Evolutionary conservation across 768 basidiomycete genomes (phyloP).

Genomic region (Xanthoconium stramineum): DNA sequence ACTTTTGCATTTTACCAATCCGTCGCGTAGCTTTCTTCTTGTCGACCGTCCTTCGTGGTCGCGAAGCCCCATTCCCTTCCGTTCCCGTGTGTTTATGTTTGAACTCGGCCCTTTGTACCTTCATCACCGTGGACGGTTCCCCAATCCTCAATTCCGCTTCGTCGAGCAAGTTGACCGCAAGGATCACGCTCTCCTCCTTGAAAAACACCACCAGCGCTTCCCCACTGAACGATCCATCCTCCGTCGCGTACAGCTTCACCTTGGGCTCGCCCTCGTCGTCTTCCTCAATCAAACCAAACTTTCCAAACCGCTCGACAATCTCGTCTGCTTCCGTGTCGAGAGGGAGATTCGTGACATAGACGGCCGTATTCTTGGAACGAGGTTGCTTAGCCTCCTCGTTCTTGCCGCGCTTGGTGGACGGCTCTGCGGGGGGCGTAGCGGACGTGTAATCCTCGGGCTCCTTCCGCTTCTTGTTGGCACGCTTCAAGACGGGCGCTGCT

Average conservation of each 20-base stretch:
- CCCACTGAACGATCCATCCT: constrained; percentile 85
- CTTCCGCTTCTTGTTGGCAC: constrained; percentile 77
- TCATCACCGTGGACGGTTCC: constrained; percentile 68
- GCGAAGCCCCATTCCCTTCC: constrained; percentile 39
- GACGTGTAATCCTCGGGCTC: constrained; percentile 70
- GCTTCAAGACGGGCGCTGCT: constrained; percentile 81
- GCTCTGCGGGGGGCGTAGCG: constrained; percentile 45
- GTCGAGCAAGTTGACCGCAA: constrained; percentile 84
- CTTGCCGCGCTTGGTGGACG: constrained; percentile 69
- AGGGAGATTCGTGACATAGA: constrained; percentile 87
- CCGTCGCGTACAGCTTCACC: constrained; percentile 91
- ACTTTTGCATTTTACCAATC: constrained; percentile 89
- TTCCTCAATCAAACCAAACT: constrained; percentile 90
- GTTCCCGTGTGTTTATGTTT: constrained; percentile 56
- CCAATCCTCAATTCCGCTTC: constrained; percentile 90
- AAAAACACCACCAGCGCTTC: constrained; percentile 96
- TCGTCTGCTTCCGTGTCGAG: constrained; percentile 69
- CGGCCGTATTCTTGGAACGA: constrained; percentile 88
- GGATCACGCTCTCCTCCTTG: constrained; percentile 90
- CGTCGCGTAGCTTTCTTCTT: constrained; percentile 74
- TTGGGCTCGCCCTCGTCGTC: constrained; percentile 90
- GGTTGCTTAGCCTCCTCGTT: constrained; percentile 46
- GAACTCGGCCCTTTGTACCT: constrained; percentile 75
- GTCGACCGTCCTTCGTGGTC: constrained; percentile 62
- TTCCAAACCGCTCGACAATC: constrained; percentile 82